Percentiles rank a stretch among this genome's conserved stretches.
These are phyloP conservation scores for Tylopilus rubrobrunneus DNA, from an alignment of 768 basidiomycete species.

Conservation along the genomic window DNA sequence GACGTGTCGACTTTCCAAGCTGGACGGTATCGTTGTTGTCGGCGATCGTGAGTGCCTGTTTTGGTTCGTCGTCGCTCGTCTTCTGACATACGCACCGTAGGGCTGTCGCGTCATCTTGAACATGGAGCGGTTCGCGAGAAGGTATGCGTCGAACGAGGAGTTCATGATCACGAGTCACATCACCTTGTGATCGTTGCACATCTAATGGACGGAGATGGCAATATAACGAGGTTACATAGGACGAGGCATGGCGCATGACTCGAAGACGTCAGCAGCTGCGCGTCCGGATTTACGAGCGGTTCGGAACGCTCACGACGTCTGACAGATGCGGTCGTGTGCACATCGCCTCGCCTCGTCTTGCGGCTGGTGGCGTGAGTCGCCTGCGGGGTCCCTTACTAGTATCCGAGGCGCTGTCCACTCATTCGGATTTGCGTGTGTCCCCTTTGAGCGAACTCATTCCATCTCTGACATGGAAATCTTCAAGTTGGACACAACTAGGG, in stretches of 20 bases:
- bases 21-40: constrained; percentile 16
- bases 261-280: too few relatives aligned
- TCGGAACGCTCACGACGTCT: too few relatives aligned
- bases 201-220: not conserved
- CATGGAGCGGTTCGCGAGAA: constrained; percentile 16
- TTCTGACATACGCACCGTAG: constrained; percentile 3
- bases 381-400: too few relatives aligned
- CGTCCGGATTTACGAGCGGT: too few relatives aligned
- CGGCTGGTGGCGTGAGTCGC: too few relatives aligned
- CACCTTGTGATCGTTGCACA: not conserved
- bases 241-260: not conserved
- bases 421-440: too few relatives aligned
- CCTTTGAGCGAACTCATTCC: too few relatives aligned
- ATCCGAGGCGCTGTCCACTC: too few relatives aligned
- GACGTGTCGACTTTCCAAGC: constrained; percentile 2
- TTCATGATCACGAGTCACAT: constrained; percentile 11
- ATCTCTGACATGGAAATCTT: too few relatives aligned
- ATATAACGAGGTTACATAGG: not conserved
- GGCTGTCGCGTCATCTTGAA: constrained; percentile 24
- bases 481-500: too few relatives aligned
- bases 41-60: constrained; percentile 10
- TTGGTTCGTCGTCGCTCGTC: not conserved
- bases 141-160: not conserved
- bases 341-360: too few relatives aligned
- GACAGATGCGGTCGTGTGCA: too few relatives aligned